These are phyloP conservation scores for Sporothrix humicola DNA, from an alignment of 2,329 filamentous ascomycete genomes.

Conservation along the genomic window DNA sequence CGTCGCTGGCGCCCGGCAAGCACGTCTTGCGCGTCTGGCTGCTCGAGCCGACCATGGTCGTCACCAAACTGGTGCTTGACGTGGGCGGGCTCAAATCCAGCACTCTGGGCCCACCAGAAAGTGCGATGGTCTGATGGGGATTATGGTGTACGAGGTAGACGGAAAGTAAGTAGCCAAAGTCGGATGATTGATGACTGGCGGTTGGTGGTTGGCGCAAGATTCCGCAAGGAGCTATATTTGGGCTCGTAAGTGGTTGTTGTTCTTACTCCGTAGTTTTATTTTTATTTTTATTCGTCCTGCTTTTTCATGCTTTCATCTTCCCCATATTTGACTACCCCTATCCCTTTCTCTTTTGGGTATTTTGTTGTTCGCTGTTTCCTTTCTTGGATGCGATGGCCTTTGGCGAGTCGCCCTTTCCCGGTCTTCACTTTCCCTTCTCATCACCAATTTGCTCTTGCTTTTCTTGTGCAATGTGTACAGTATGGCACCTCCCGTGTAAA, in stretches of 20 bases:
- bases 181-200: background rate
- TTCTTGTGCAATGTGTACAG: too few species aligned
- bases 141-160: background rate
- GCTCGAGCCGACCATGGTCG: conserved; percentile 44
- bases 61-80: conserved; percentile 45
- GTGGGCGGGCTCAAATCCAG: conserved; percentile 43
- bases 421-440: background rate
- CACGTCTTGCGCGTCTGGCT: conserved; percentile 43
- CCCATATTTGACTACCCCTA: background rate
- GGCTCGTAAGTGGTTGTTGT: background rate
- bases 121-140: conserved; percentile 31
- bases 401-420: conserved; percentile 21
- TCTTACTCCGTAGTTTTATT: background rate
- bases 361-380: background rate
- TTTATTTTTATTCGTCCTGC: background rate
- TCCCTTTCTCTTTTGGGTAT: background rate
- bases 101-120: conserved; percentile 44
- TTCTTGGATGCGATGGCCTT: background rate
- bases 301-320: background rate
- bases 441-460: too few species aligned
- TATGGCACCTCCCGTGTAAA: too few species aligned
- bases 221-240: background rate
- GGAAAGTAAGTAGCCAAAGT: background rate
- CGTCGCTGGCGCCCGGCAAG: conserved; percentile 38
- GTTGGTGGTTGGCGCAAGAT: background rate